Base-by-base conservation (phyloP, 2,329 filamentous ascomycete genomes). In the Fusarium clavum region DNA sequence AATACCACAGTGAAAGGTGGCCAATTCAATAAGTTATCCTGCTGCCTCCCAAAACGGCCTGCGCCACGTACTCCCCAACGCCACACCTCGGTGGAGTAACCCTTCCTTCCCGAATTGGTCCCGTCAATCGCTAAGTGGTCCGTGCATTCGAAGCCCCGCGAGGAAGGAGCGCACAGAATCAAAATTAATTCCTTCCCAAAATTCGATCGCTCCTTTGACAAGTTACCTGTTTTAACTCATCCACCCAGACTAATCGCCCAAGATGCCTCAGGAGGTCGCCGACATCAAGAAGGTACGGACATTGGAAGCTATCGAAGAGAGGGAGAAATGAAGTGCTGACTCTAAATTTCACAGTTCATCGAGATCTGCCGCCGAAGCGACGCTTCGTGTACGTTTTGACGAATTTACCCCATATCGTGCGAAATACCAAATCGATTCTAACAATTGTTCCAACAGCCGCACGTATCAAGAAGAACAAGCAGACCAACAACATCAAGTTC, bases 341-440 rank as follows among this genome's bases (percentile, higher is more conserved):
- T 40, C n/a, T 29, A 62, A 34, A 27, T 61, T 64, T 83, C 84
- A 84, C 84, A 97, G 90, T 99, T 99, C 93, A 97, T 99, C 85
- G 96, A 98, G 92, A 97, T 99, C 90, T 97, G 93, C 91, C 92
- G 95, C 86, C 93, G 96, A 85, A 97, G 97, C 90, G 97, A 99
- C 91, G 96, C 96, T 84, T 97, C 93, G 83, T 97, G 96, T 99
- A 93, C 81, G 94, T 94, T 75, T 75, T 65, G 55, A 67, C 61
- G 56, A 67, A 47, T 58, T 29, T 16, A 48, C n/a, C 8, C 10
- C 59, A 49, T 56, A 52, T 29, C 18, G 14, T 38, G 71, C 74
- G 44, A 67, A 49, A 59, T 53, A 30, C 65, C 65, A 58, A 20
- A 44, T 48, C 61, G 41, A 48, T 62, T 73, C 79, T 82, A 71